A percentile compares a stretch with the other conserved stretches of the same genome.
These are phyloP conservation scores for Hanseniaspora occidentalis DNA, from an alignment of 805 yeast genomes.

Conservation along the genomic window DNA sequence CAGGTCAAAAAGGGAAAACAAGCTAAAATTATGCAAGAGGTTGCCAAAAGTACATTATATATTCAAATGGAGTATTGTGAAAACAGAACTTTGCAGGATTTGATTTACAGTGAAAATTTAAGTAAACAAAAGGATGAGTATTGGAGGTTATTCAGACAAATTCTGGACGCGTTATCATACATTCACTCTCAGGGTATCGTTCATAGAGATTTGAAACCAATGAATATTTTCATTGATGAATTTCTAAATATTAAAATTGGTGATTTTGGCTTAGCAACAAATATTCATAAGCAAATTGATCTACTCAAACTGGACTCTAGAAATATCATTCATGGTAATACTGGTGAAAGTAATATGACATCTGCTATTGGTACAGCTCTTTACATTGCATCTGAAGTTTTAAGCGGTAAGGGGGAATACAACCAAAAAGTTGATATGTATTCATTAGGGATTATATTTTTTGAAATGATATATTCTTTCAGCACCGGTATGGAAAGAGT, in stretches of 20 bases:
- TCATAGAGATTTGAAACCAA: constrained; percentile 91
- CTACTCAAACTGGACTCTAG: constrained; percentile 22
- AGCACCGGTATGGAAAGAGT: constrained; percentile 93
- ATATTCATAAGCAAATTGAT: constrained; percentile 44
- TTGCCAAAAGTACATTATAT: constrained; percentile 55
- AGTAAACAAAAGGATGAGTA: constrained; percentile 63
- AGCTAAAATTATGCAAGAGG: constrained; percentile 2
- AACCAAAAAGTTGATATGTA: constrained; percentile 94
- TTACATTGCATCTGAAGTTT: constrained; percentile 84
- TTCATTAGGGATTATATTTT: constrained; percentile 86
- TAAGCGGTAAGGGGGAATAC: constrained; percentile 60
- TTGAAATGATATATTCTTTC: constrained; percentile 82
- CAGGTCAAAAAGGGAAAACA: not conserved
- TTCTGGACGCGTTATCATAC: constrained; percentile 78
- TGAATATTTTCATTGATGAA: constrained; percentile 89
- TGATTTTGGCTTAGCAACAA: constrained; percentile 94
- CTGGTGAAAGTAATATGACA: constrained; percentile 55
- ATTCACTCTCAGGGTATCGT: constrained; percentile 91
- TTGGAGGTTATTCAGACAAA: constrained; percentile 82
- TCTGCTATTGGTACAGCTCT: constrained; percentile 90
- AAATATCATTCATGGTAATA: constrained; percentile 14
- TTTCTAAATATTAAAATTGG: constrained; percentile 85
- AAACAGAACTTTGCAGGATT: constrained; percentile 74
- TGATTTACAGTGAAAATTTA: constrained; percentile 64
- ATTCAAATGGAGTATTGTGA: constrained; percentile 99